Evolutionary conservation across 1,284 basidiomycete genomes (phyloP).

Genomic region (Ustilago tritici): DNA sequence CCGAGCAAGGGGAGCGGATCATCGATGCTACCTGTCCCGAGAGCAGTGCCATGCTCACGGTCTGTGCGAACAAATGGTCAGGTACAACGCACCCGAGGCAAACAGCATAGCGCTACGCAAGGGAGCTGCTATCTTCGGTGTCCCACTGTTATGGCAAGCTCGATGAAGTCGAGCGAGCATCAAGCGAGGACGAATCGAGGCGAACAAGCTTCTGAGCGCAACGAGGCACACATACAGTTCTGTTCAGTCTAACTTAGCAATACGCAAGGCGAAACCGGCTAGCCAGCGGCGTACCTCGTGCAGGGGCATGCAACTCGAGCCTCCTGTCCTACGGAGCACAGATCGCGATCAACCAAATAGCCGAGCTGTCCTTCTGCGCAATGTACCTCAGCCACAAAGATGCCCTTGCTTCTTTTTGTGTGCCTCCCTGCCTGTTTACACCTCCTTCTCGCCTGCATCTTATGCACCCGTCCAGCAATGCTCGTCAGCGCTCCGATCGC

Average conservation of each 20-base stretch:
- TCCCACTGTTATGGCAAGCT: background rate
- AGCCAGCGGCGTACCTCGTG: slow-evolving; percentile 4
- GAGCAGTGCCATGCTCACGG: background rate
- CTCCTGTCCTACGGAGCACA: slow-evolving; percentile 31
- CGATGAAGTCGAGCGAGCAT: background rate
- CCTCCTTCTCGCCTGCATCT: slow-evolving; percentile 3
- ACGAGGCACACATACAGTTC: slow-evolving; percentile 1
- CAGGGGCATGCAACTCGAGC: slow-evolving; percentile 22
- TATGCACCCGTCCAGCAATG: slow-evolving; percentile 23
- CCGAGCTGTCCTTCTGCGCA: slow-evolving; percentile 8
- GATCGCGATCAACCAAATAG: slow-evolving; percentile 14
- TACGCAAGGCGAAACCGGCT: too few species aligned
- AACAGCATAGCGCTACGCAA: background rate
- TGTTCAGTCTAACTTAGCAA: too few species aligned
- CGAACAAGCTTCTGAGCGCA: slow-evolving; percentile 8
- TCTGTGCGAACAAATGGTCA: background rate
- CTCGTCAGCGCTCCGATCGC: slow-evolving; percentile 1
- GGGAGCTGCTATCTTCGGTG: slow-evolving; percentile 22
- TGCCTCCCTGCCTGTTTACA: background rate
- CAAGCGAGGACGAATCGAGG: background rate
- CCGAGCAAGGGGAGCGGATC: slow-evolving; percentile 17
- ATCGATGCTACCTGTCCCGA: background rate
- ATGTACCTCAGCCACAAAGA: slow-evolving; percentile 33
- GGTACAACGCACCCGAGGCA: slow-evolving; percentile 7
- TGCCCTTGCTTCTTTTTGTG: slow-evolving; percentile 5